phyloP scores from a whole-genome alignment of 1,284 basidiomycete species.

The Quambalaria eucalypti region DNA sequence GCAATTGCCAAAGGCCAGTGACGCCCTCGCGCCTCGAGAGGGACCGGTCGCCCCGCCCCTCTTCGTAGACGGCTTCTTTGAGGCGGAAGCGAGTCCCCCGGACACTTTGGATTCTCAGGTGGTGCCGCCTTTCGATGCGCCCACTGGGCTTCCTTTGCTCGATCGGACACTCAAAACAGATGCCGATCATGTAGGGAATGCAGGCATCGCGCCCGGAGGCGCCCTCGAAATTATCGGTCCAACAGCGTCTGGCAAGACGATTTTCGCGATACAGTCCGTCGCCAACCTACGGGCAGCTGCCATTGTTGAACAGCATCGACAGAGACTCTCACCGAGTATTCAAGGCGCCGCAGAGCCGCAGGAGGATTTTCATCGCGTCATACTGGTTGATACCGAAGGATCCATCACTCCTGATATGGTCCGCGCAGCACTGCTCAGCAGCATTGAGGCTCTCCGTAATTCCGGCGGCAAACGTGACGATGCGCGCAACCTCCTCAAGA shows the following conservation, averaged over 20 bases:
- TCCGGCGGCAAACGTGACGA: neutral
- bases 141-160: no score
- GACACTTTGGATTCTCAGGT: no score
- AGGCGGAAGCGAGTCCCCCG: neutral
- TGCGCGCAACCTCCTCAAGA: neutral
- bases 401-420: neutral
- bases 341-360: no score
- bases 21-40: no score
- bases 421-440: neutral
- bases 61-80: neutral
- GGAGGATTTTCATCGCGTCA: neutral
- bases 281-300: no score
- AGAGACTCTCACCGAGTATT: no score
- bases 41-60: no score
- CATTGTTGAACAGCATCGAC: neutral
- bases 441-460: neutral
- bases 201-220: neutral
- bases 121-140: no score
- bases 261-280: neutral
- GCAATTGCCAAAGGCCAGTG: no score
- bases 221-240: neutral
- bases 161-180: no score
- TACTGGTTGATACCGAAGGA: neutral
- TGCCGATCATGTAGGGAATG: no score
- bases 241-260: neutral